Percentiles rank a stretch among this genome's conserved stretches.
Evolutionary conservation across 805 yeast genomes (phyloP).

Genomic region (Metschnikowia hibisci): DNA sequence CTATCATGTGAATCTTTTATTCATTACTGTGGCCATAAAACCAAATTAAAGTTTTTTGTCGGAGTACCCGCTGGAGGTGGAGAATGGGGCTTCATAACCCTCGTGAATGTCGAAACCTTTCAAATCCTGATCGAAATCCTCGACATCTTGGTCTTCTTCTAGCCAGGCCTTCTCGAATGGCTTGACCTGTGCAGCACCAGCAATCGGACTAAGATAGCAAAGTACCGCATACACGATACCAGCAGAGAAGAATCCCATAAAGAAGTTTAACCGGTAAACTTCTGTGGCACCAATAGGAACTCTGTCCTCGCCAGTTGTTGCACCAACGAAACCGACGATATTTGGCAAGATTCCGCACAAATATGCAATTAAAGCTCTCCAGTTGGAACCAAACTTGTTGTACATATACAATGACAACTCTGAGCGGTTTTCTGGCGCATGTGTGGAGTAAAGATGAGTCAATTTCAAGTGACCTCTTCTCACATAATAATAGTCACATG

Average conservation of each 20-base stretch:
- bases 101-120: constrained; percentile 26
- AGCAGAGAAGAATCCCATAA: constrained; percentile 67
- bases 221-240: constrained; percentile 51
- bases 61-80: constrained; percentile 7
- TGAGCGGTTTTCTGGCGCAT: constrained; percentile 31
- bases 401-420: constrained; percentile 51
- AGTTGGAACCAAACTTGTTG: constrained; percentile 61
- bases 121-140: constrained; percentile 50
- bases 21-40: neutral
- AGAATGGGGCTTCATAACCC: constrained; percentile 15
- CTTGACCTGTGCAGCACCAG: constrained; percentile 30
- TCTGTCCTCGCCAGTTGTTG: constrained; percentile 55
- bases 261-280: constrained; percentile 70
- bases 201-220: constrained; percentile 51
- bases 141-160: constrained; percentile 62
- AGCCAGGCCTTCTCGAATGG: constrained; percentile 55
- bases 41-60: neutral
- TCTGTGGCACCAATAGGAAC: constrained; percentile 78
- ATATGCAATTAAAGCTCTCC: constrained; percentile 83
- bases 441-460: constrained; percentile 57
- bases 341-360: constrained; percentile 78
- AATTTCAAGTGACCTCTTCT: constrained; percentile 68
- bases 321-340: constrained; percentile 84
- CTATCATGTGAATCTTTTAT: neutral
- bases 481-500: constrained; percentile 59